Evolutionary conservation across 179 eudicot species (phyloP).

Genomic region (Silene noctiflora): DNA sequence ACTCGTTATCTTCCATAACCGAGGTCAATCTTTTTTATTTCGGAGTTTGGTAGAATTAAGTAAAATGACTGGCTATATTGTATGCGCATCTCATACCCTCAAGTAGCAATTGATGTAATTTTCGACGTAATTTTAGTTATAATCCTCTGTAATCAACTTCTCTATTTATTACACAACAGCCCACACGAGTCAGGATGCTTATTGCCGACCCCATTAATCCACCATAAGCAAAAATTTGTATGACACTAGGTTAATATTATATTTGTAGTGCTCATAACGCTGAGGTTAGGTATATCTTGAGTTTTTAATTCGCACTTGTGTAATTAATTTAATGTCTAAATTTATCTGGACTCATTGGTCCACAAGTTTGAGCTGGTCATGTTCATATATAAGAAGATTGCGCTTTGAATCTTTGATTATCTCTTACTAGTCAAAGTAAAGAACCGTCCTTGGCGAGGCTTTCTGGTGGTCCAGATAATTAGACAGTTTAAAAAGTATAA

Average conservation of each 20-base stretch:
- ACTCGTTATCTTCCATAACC: background rate
- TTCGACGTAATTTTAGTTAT: background rate
- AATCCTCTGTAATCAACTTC: background rate
- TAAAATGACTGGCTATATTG: background rate
- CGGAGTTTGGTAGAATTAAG: background rate
- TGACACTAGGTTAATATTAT: background rate
- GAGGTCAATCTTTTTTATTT: background rate
- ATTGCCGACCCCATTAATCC: background rate
- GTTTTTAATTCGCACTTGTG: background rate
- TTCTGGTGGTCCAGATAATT: background rate
- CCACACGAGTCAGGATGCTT: background rate
- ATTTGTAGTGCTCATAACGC: background rate
- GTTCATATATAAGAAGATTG: background rate
- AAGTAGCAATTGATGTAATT: background rate
- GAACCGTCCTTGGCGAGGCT: background rate
- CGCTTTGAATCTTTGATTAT: background rate
- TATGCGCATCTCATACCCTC: background rate
- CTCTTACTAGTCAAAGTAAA: too few species aligned
- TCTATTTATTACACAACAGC: background rate
- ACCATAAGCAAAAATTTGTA: background rate
- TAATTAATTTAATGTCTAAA: background rate
- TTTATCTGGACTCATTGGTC: background rate
- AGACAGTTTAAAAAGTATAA: background rate
- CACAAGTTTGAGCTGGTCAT: background rate
- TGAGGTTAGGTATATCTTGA: background rate